These are phyloP conservation scores for Quercus variabilis DNA, from an alignment of 306 rosid genomes.

Conservation along the genomic window DNA sequence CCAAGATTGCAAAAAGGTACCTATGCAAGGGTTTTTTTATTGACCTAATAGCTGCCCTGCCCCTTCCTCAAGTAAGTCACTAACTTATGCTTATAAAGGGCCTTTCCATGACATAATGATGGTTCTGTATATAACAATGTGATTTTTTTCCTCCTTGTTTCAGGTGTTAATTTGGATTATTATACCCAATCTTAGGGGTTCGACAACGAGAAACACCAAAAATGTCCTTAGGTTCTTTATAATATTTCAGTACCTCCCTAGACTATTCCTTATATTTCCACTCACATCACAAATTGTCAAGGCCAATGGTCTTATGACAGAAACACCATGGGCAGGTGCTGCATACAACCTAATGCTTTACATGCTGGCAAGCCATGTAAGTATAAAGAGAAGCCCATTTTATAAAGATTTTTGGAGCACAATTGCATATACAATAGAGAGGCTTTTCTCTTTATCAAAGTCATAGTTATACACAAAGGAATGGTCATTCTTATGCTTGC, in stretches of 20 bases:
- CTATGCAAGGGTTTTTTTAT: slow-evolving; percentile 34
- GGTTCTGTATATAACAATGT: background rate
- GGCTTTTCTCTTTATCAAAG: too few relatives aligned
- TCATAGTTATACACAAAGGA: too few relatives aligned
- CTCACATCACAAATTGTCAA: slow-evolving; percentile 82
- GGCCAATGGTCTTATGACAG: slow-evolving; percentile 83
- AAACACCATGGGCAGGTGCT: slow-evolving; percentile 99
- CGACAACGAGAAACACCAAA: slow-evolving; percentile 80
- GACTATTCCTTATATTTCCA: slow-evolving; percentile 78
- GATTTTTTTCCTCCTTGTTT: slow-evolving; percentile 9
- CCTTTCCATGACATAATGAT: background rate
- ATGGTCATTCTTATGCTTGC: too few relatives aligned
- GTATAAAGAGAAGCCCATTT: slow-evolving; percentile 13
- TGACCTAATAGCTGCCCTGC: slow-evolving; percentile 51
- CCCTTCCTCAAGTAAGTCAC: slow-evolving; percentile 49
- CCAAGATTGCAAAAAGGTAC: slow-evolving; percentile 45
- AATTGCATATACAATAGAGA: too few relatives aligned
- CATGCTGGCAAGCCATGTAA: slow-evolving; percentile 98
- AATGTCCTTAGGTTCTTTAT: slow-evolving; percentile 73
- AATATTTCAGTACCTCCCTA: slow-evolving; percentile 76
- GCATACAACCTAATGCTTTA: slow-evolving; percentile 91
- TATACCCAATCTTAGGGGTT: slow-evolving; percentile 77
- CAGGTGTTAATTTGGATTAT: slow-evolving; percentile 88
- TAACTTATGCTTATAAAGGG: background rate
- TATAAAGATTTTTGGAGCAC: too few relatives aligned